Conservation (phyloP, 2,329 filamentous ascomycete species). For the Aspergillus eucalypticola region DNA sequence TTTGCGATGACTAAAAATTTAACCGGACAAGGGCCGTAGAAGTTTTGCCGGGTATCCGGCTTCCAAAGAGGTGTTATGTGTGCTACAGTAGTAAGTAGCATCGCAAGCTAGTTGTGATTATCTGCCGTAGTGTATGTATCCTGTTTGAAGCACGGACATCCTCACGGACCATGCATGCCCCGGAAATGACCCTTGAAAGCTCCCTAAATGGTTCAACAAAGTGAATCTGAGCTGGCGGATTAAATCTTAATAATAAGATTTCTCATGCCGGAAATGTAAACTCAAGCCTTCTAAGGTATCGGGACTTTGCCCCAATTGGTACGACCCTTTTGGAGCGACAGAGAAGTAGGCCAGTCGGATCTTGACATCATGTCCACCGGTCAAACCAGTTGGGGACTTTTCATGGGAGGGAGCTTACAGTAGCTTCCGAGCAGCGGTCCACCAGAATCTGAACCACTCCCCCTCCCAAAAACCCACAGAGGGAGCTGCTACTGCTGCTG, state of each 20-base stretch:
- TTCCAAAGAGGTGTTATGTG: not conserved
- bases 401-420: not conserved
- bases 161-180: constrained; percentile 17
- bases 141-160: constrained; percentile 15
- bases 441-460: not conserved
- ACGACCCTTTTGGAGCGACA: not conserved
- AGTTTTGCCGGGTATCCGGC: not conserved
- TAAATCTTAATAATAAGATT: constrained; percentile 4
- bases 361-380: constrained; percentile 4
- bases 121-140: constrained; percentile 1
- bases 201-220: not conserved
- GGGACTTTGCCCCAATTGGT: not conserved
- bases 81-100: too few species aligned
- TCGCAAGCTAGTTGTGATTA: not conserved
- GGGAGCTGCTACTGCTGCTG: not conserved
- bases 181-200: not conserved
- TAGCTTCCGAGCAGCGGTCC: not conserved
- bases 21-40: not conserved
- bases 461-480: not conserved
- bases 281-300: not conserved
- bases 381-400: not conserved
- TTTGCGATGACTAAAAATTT: not conserved
- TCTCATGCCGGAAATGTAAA: not conserved
- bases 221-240: not conserved
- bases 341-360: not conserved